A percentile compares a stretch with the other conserved stretches of the same genome.
phyloP scores from a whole-genome alignment of 192 early-diverging fungal genomes.

The Dispira parvispora region DNA sequence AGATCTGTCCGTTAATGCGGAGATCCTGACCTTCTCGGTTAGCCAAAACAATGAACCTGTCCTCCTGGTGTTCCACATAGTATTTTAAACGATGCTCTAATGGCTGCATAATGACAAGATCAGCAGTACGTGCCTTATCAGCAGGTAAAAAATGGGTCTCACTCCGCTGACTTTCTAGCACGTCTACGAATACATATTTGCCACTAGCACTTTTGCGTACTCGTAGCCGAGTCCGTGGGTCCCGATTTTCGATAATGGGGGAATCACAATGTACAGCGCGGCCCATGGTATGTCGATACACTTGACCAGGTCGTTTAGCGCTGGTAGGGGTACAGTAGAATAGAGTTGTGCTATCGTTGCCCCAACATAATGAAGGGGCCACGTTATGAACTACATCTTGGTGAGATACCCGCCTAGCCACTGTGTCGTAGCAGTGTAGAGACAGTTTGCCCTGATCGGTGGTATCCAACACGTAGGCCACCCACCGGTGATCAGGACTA shows the following conservation, averaged over 20 bases:
- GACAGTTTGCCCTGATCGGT: constrained; percentile 8
- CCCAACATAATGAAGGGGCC: constrained; percentile 3
- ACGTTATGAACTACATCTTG: constrained; percentile 9
- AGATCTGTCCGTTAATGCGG: constrained; percentile 9
- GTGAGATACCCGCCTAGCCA: background rate
- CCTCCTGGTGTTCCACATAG: constrained; percentile 5
- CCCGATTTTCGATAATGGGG: background rate
- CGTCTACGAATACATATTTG: background rate
- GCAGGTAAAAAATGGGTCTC: background rate
- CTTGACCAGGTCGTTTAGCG: constrained; percentile 4
- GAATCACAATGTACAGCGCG: background rate
- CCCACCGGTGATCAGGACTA: constrained; percentile 11
- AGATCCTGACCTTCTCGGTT: background rate
- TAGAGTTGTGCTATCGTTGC: background rate
- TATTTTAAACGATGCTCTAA: background rate
- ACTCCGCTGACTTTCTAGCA: background rate
- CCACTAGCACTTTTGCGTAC: constrained; percentile 8
- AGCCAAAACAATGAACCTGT: background rate
- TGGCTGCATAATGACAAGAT: constrained; percentile 6
- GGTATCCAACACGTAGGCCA: constrained; percentile 7
- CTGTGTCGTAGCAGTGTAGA: constrained; percentile 2
- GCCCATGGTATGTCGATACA: constrained; percentile 6
- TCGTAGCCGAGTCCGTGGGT: background rate
- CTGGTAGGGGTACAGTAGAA: constrained; percentile 8
- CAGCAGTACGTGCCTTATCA: background rate